Percentiles rank a stretch among this genome's conserved stretches.
phyloP scores from a whole-genome alignment of 371 early-diverging fungal genomes.

The Encephalitozoon cuniculi region DNA sequence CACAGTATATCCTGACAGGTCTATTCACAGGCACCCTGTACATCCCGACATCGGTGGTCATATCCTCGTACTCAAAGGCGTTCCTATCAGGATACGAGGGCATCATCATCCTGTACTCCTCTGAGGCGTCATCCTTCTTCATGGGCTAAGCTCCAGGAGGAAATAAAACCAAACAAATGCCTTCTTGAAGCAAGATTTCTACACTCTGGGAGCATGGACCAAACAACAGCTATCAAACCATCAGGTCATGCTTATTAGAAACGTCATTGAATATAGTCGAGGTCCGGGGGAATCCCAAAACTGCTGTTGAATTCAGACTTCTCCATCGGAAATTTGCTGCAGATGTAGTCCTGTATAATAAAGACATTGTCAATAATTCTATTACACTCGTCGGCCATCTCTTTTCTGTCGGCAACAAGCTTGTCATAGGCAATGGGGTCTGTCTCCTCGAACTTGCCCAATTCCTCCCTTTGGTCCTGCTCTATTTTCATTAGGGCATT shows the following conservation, averaged over 20 bases:
- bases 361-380: conserved; percentile 72
- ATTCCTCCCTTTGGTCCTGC: conserved; percentile 14
- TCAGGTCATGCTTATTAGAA: neutral
- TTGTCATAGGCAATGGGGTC: conserved; percentile 8
- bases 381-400: conserved; percentile 20
- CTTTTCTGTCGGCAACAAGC: neutral
- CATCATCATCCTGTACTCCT: conserved; percentile 5
- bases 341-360: conserved; percentile 70
- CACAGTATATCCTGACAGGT: conserved; percentile 60
- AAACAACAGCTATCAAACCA: neutral
- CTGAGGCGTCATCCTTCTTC: neutral
- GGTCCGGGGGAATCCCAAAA: conserved; percentile 70
- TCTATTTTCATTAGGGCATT: neutral
- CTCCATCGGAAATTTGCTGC: conserved; percentile 68
- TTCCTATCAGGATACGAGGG: conserved; percentile 34
- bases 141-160: neutral
- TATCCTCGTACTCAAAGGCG: conserved; percentile 9
- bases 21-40: conserved; percentile 43
- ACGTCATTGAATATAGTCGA: conserved; percentile 63
- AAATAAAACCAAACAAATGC: conserved; percentile 1
- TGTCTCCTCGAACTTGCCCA: conserved; percentile 4
- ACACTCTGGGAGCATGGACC: too few relatives aligned
- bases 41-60: neutral
- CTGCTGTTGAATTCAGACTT: conserved; percentile 65
- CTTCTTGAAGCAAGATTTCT: neutral